Base-by-base conservation (phyloP, 352 stramenopile genomes). In the Globisporangium camurandrum region DNA sequence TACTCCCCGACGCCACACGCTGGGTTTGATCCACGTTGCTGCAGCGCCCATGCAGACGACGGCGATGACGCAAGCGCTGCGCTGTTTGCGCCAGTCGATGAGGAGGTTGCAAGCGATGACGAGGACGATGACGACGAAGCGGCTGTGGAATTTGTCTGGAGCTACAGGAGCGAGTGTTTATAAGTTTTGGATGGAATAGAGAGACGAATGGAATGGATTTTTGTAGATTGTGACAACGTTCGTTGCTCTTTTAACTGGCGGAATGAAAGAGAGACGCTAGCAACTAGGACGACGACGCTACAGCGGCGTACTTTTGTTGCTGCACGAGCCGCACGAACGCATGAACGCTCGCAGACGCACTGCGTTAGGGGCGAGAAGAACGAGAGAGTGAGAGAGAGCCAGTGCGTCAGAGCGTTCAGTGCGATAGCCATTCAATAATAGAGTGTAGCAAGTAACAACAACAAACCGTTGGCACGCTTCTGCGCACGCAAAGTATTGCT, bases 401-500 rank as follows among this genome's bases (percentile, higher is more conserved):
- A 44, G 8, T 8, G 9, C 30, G 30, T 34, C 30, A 34, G 30
- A 8, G 30, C 9, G 8, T 1, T 34, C 8, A 34, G 30, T 8
- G 9, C 9, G 9, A 34, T 17, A 19, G 36, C n/a, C 6, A 19
- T 10, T n/a, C 4, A 41, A 19, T 19, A 19, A 41, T n/a, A 5
- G n/a, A 19, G 23, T 41, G 1, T 22, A 39, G n/a, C 17, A 41
- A 9, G 36, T 1, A 5, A 19, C 10, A n/a, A n/a, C n/a, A n/a
- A 24, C 60, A 26, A 33, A 91, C 80, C 81, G 62, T 38, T 86
- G 75, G 11, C 81, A 93, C 23, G 80, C 80, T 49, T 93, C 81
- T 0, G 76, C 87, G 40, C 76, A 85, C 24, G 81, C 75, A 62
- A 93, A 93, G 51, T 88, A 93, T 51, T 90, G 74, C 31, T 87